Base-by-base conservation (phyloP, 169 alveolate genomes). In the Toxoplasma gondii region DNA sequence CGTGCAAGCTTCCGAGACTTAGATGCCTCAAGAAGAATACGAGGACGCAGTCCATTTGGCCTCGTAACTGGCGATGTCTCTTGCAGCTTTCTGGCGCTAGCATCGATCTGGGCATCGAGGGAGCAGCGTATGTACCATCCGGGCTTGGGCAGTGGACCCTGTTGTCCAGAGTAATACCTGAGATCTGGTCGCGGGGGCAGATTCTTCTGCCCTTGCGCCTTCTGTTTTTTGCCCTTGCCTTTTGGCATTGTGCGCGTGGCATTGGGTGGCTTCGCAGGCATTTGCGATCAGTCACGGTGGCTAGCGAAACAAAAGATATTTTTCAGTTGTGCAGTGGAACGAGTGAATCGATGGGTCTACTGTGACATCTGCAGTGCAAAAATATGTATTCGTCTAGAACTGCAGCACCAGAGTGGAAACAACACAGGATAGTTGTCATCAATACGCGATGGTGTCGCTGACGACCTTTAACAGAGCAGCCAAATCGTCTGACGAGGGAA, bases 171-270 rank as follows among this genome's bases (percentile, higher is more conserved):
- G 45, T 78, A 78, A n/a, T 0, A 36, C 86, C 64, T 39, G 38
- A 82, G 90, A 31, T 82, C 90, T 10, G 90, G 90, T 22, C 54
- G 64, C n/a, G 90, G 90, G 5, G 90, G 90, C 67, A 82, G 67
- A 9, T 31, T 39, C 88, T 80, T 80, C 36, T 22, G 44, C 53
- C 44, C 54, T 34, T 34, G 58, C 45, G 27, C 34, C 53, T 38
- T 80, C 34, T 80, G 10, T 34, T 80, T 80, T 41, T 41, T 41
- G 34, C 82, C 82, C 67, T 82, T 43, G 34, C 67, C 43, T 74
- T 74, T 74, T 16, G 49, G n/a, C 84, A 10, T 36, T n/a, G 44
- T 74, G 49, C 45, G 45, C n/a, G 39, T 27, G 27, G 84, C 24
- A 5, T 74, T 74, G 44, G 39, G 24, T 74, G 39, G 39, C 43